These are phyloP conservation scores for Diaporthe citri DNA, from an alignment of 2,329 filamentous ascomycete genomes.

Conservation along the genomic window DNA sequence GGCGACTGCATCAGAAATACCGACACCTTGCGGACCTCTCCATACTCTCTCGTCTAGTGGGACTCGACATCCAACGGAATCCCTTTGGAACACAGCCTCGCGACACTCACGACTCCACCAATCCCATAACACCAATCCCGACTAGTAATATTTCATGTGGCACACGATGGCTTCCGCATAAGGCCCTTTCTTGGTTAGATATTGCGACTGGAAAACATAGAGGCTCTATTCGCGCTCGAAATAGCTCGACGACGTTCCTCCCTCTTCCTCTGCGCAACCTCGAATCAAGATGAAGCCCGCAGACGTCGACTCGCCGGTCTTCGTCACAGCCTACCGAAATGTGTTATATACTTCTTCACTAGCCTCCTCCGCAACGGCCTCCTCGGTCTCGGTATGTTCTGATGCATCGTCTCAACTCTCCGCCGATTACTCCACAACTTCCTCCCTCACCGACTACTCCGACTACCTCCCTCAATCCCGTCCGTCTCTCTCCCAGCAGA, in stretches of 20 bases:
- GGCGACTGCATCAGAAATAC: constrained; percentile 38
- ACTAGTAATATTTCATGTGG: constrained; percentile 37
- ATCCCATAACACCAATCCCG: constrained; percentile 19
- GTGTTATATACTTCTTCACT: constrained; percentile 77
- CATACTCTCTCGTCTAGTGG: constrained; percentile 21
- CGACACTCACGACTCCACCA: constrained; percentile 14
- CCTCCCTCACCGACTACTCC: constrained; percentile 64
- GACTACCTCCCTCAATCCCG: constrained; percentile 57
- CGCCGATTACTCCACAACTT: constrained; percentile 72
- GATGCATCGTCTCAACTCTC: constrained; percentile 77
- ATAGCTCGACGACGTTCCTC: constrained; percentile 39
- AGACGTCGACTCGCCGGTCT: constrained; percentile 65
- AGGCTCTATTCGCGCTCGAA: constrained; percentile 38
- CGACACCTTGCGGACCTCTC: constrained; percentile 38
- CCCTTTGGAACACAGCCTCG: constrained; percentile 22
- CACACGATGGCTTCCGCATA: constrained; percentile 37
- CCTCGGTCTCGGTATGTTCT: constrained; percentile 83
- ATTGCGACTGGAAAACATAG: constrained; percentile 25
- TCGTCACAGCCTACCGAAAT: constrained; percentile 62
- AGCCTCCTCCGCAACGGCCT: constrained; percentile 81
- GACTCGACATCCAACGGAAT: constrained; percentile 23
- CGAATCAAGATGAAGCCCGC: constrained; percentile 70
- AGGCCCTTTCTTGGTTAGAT: constrained; percentile 34
- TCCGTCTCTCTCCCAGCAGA: constrained; percentile 49
- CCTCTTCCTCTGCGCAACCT: constrained; percentile 27